Percentiles rank a stretch among this genome's conserved stretches.
Evolutionary conservation across 768 basidiomycete genomes (phyloP).

Genomic region (Agrocybe pediades): DNA sequence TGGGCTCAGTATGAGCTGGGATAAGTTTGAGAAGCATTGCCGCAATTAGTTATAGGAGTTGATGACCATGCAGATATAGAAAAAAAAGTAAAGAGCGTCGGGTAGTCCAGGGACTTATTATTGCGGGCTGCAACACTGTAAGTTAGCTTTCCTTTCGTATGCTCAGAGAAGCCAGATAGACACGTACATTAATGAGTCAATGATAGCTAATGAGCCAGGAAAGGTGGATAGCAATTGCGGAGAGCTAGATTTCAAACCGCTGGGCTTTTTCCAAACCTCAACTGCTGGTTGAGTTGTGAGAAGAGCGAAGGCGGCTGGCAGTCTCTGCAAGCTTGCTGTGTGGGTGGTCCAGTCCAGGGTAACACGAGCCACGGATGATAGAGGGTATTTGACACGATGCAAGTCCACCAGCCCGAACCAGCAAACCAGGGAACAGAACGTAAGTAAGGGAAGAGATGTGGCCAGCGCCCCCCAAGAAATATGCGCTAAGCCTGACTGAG

Average conservation of each 20-base stretch:
- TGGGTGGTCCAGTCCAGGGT: no score
- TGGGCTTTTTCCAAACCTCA: not conserved
- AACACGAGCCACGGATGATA: conserved; percentile 5
- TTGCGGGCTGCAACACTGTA: not conserved
- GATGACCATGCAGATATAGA: conserved; percentile 1
- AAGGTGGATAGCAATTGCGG: no score
- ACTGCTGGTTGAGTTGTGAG: not conserved
- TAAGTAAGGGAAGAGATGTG: conserved; percentile 12
- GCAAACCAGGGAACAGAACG: conserved; percentile 14
- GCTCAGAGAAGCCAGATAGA: not conserved
- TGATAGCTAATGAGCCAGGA: not conserved
- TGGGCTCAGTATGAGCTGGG: conserved; percentile 43
- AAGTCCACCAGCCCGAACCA: conserved; percentile 15
- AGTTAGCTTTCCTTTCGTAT: not conserved
- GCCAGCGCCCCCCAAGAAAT: conserved; percentile 4
- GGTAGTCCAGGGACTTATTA: conserved; percentile 5
- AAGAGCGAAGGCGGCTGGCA: conserved; percentile 12
- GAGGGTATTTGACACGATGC: conserved; percentile 12
- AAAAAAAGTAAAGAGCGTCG: not conserved
- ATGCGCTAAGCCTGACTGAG: conserved; percentile 2
- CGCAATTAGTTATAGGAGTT: not conserved
- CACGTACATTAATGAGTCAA: not conserved
- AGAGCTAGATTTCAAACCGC: not conserved
- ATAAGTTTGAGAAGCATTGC: conserved; percentile 62
- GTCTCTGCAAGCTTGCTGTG: conserved; percentile 1